Base-by-base conservation (phyloP, 2,329 filamentous ascomycete genomes). In the Coleophoma crateriformis region DNA sequence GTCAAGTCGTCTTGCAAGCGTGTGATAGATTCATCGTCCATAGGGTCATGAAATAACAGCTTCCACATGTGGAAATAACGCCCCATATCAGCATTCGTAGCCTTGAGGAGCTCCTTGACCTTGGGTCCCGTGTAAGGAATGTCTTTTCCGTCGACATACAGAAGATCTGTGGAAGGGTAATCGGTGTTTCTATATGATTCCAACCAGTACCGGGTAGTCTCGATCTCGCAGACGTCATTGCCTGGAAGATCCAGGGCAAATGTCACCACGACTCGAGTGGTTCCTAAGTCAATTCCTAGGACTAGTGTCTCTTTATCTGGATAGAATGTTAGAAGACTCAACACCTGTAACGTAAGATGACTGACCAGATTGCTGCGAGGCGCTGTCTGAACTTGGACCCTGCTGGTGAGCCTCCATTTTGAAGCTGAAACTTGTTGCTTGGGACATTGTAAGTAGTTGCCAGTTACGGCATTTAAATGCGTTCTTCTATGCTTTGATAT, bases 261-360 rank as follows among this genome's bases (percentile, higher is more conserved):
- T 8, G 22, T 22, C 14, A 33, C 19, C 11, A 27, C 27, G 14
- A 14, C 19, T n/a, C 41, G 19, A 27, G 46, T 47, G 12, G 46
- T 47, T 33, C 46, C 46, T 15, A 40, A 27, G 20, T 47, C 46
- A 14, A 47, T 42, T n/a, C 46, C 46, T 22, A 47, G 19, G 12
- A 47, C 38, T 11, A 47, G 20, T 15, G 37, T 39, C 6, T n/a
- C 12, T 27, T 15, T 41, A 10, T 41, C 27, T 44, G 35, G 12
- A 38, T 13, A 38, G 35, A 38, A 14, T 38, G 35, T 38, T 38
- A 38, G 35, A n/a, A 38, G 35, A 38, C 2, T 17, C 13, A 17
- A 38, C 5, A 38, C 35, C 4, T 38, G 11, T 38, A 38, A 7
- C 15, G 3, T 27, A 27, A 27, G 27, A 27, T 7, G 6, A 27